A percentile compares a stretch with the other conserved stretches of the same genome.
These are phyloP conservation scores for Trichosporon faecale DNA, from an alignment of 1,284 basidiomycete genomes.

Conservation along the genomic window DNA sequence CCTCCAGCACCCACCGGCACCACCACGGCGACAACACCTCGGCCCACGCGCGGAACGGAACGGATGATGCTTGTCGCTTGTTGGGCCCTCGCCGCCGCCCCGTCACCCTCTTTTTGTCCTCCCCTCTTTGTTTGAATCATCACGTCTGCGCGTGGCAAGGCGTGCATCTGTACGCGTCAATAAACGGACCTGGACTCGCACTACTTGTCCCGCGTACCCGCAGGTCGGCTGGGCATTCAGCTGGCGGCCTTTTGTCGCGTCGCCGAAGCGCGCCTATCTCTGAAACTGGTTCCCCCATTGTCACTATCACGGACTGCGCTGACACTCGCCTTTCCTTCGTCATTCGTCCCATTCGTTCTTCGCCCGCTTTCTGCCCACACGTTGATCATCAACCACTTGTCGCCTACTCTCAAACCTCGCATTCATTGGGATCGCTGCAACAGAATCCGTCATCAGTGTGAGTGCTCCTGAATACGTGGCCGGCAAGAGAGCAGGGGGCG, in stretches of 20 bases:
- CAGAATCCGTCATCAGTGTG: neutral
- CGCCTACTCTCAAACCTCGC: neutral
- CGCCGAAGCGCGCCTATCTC: constrained; percentile 1
- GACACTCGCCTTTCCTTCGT: constrained; percentile 6
- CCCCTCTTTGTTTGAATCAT: neutral
- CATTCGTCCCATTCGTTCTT: neutral
- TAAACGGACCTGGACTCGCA: neutral
- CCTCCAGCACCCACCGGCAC: constrained; percentile 7
- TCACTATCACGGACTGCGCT: constrained; percentile 7
- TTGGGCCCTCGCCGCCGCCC: constrained; percentile 4
- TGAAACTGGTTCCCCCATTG: constrained; percentile 2
- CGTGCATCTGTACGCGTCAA: constrained; percentile 2
- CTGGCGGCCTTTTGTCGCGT: constrained; percentile 2
- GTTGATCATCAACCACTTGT: neutral
- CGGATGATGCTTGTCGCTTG: constrained; percentile 7
- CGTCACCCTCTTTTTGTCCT: constrained; percentile 4
- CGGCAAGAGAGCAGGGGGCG: neutral
- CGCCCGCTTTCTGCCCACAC: constrained; percentile 4
- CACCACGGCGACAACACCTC: neutral
- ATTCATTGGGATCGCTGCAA: constrained; percentile 5
- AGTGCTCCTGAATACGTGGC: constrained; percentile 5
- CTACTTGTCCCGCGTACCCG: neutral
- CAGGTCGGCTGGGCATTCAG: neutral
- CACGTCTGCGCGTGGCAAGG: neutral
- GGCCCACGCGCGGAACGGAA: constrained; percentile 8